Evolutionary conservation across 306 rosid species (phyloP), one percentile per base, ranked within the genome.

Genomic region (Citrullus colocynthis): DNA sequence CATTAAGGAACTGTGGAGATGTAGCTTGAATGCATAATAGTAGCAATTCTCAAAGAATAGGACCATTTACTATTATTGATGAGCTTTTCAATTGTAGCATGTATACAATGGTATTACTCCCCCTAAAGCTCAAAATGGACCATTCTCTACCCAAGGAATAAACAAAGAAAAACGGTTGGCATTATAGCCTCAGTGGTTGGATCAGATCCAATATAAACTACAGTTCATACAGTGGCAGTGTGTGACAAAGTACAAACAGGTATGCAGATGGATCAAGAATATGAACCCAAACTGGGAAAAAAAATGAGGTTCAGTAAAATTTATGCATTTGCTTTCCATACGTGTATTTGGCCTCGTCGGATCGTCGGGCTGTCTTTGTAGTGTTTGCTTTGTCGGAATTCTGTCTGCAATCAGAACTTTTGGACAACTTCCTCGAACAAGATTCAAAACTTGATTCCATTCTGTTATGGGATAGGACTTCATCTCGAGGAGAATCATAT

Each of bases 321-420:
- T 78, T 90, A 77, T 82, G 88, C 83, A 69, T 85, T 85, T 83
- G 86, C 80, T 84, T 86, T 81, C 88, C 89, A 64, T 75, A 75
- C 6, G 61, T 78, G 76, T 54, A 79, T 84, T 88, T 89, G 76
- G 81, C 83, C 85, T 87, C 99, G 56, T 85, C 90, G 6, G 97
- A 91, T 82, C 91, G 85, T 58, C 90, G 81, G 73, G 82, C 58
- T 44, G 82, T 80, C 65, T 81, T 84, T 30, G 88, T 44, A 9
- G 78, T 63, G 65, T 80, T 81, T 78, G 67, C 85, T 70, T 85
- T 77, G 85, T 44, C 41, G 0, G 82, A 32, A 57, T 80, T 87
- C 52, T 86, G 88, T 86, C 84, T 80, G 82, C 90, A 86, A n/a
- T 91, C 97, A 28, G 99, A 92, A 85, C 93, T 95, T 74, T 80